A percentile compares a stretch with the other conserved stretches of the same genome.
These are phyloP conservation scores for Fusarium sp. DNA, from an alignment of 2,329 filamentous ascomycete genomes.

Conservation along the genomic window DNA sequence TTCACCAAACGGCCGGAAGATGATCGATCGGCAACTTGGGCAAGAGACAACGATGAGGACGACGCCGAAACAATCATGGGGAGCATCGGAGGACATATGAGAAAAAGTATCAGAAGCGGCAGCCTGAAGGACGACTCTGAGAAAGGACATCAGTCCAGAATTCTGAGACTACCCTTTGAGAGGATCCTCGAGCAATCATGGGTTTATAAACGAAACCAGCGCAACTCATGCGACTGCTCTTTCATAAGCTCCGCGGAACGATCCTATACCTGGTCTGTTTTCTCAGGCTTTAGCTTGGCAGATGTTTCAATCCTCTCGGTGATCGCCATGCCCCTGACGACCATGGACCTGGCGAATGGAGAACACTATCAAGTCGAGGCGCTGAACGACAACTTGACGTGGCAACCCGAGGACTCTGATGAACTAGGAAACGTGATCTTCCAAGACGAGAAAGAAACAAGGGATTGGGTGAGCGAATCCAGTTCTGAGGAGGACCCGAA, in stretches of 20 bases:
- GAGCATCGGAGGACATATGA: neutral
- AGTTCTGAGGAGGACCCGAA: neutral
- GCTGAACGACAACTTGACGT: neutral
- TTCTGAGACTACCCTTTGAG: neutral
- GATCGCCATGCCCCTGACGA: neutral
- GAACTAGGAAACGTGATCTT: too few relatives aligned
- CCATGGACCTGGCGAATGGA: neutral
- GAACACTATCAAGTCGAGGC: neutral
- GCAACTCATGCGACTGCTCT: neutral
- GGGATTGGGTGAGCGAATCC: neutral
- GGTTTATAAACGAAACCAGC: slow-evolving; percentile 1
- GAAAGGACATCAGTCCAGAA: neutral
- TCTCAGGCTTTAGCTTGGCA: slow-evolving; percentile 1
- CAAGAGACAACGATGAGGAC: neutral
- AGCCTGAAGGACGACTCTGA: neutral
- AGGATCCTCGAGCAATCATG: neutral
- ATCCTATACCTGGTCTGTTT: neutral
- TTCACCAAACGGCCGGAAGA: neutral
- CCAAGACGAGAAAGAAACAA: neutral
- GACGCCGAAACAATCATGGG: neutral
- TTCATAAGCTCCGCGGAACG: neutral
- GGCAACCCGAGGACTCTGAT: neutral
- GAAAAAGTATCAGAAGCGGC: neutral
- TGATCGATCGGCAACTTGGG: neutral
- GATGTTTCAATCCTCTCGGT: neutral